phyloP scores from a whole-genome alignment of 1,139 yeast species.

The Geotrichum australiense region DNA sequence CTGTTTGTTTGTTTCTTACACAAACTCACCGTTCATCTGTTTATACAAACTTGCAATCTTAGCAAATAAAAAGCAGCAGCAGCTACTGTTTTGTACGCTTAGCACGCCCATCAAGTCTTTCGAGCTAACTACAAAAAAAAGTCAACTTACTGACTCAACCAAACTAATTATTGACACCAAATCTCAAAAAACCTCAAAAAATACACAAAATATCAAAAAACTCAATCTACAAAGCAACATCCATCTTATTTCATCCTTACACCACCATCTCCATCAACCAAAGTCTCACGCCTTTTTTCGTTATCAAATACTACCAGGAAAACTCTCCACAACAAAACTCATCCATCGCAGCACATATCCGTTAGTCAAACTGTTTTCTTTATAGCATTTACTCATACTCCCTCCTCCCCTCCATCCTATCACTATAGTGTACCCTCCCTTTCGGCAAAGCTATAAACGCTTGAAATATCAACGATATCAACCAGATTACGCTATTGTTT shows the following conservation, averaged over 20 bases:
- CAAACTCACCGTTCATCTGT: no score
- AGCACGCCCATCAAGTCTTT: background rate
- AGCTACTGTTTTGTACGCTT: no score
- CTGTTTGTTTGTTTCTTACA: no score
- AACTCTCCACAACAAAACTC: background rate
- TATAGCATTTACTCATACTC: slow-evolving; percentile 1
- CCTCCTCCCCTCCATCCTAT: background rate
- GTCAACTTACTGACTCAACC: background rate
- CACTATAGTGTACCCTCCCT: slow-evolving; percentile 3
- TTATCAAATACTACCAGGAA: no score
- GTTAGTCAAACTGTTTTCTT: slow-evolving; percentile 12
- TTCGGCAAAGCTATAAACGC: no score
- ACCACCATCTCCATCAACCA: background rate
- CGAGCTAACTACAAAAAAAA: background rate
- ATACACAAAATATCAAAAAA: background rate
- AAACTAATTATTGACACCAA: background rate
- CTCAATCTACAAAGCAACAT: background rate
- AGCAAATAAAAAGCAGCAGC: no score
- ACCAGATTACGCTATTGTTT: no score
- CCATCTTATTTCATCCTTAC: background rate
- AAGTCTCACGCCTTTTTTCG: background rate
- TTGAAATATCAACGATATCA: no score
- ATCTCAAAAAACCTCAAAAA: background rate
- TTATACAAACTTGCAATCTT: no score
- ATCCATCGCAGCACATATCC: background rate